Base-by-base conservation (phyloP, 2,329 filamentous ascomycete species). In the Thielaviopsis cerberus region DNA sequence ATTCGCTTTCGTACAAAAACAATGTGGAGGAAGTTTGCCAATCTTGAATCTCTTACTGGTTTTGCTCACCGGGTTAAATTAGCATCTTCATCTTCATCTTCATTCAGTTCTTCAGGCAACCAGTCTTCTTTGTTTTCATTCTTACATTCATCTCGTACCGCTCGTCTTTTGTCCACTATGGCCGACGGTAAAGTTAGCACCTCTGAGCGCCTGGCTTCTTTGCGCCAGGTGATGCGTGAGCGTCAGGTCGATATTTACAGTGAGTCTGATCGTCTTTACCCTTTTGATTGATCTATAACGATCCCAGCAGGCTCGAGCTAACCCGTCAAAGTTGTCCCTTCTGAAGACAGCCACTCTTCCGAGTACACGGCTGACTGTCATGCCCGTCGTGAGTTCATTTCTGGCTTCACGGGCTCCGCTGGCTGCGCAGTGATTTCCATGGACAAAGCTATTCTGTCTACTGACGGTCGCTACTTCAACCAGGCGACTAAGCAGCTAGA, bases 291-390 rank as follows among this genome's bases (percentile, higher is more conserved):
- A 37, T 62, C 60, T 58, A 41, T 45, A 52, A 59, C 51, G 53
- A 30, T 17, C 22, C 26, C 27, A 22, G 17, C 45, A 52, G 26
- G 61, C 61, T 58, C 45, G 51, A 55, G 61, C 63, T 59, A 63
- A 37, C 62, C 63, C 63, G 65, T 72, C 77, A 57, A 68, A 97
- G 91, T 98, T 67, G 80, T 97, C 6, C 92, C 92, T 0, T 96
- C 91, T 34, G 92, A 97, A 78, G 92, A 98, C 69, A 91, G 88
- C 68, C 92, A 98, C 69, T 88, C 91, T 64, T 97, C 91, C 64
- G 92, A 98, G 73, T 98, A 98, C 71, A 96, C 96, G 69, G 92
- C 92, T 55, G 83, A 85, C n/a, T 95, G 88, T 69, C 92, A 98
- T 74, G 90, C 80, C 61, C 83, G 92, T 64, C 83, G 92, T 75